These are phyloP conservation scores for Glonium stellatum DNA, from an alignment of 495 filamentous ascomycete genomes.

Conservation along the genomic window DNA sequence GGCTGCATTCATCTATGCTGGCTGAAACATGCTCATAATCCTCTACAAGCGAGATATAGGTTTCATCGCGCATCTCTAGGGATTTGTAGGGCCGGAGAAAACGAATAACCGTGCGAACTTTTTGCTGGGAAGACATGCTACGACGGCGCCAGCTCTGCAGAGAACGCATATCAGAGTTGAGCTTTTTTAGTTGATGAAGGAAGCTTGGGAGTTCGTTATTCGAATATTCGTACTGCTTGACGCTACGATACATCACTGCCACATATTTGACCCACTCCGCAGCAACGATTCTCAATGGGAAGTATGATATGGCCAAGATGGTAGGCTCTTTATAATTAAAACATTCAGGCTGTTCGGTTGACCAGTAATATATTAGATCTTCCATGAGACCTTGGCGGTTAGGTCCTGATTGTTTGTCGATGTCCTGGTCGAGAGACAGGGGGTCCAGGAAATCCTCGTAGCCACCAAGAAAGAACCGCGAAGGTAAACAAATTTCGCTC, in stretches of 20 bases:
- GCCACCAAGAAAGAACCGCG: conserved; percentile 3
- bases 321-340: conserved; percentile 7
- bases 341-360: neutral
- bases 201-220: no score
- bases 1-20: conserved; percentile 23
- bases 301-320: no score
- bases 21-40: conserved; percentile 20
- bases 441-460: conserved; percentile 14
- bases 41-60: neutral
- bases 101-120: conserved; percentile 4
- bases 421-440: neutral
- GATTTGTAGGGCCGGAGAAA: neutral
- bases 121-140: neutral
- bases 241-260: no score
- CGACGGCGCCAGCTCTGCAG: no score
- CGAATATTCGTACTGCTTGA: no score
- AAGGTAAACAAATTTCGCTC: neutral
- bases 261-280: no score
- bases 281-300: no score
- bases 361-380: conserved; percentile 11
- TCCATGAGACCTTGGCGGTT: conserved; percentile 1
- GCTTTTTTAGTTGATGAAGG: no score
- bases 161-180: no score
- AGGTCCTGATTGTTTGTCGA: neutral
- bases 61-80: neutral